Conservation (phyloP, 306 rosid genomes). For the Lathyrus oleraceus region DNA sequence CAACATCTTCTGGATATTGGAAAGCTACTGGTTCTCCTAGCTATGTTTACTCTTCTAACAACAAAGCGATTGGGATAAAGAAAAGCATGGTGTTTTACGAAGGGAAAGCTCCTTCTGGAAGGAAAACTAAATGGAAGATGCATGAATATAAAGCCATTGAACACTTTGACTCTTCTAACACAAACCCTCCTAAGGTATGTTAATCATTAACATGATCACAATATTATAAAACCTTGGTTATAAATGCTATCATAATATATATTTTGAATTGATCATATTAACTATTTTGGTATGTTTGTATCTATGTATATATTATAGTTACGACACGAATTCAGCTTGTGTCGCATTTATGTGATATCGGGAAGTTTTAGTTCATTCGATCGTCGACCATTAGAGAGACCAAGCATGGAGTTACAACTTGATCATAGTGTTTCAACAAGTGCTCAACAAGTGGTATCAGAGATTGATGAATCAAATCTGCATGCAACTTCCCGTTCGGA, state of each 20-base stretch:
- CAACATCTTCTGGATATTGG: slow-evolving; percentile 81
- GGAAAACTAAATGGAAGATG: slow-evolving; percentile 91
- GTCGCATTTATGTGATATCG: slow-evolving; percentile 75
- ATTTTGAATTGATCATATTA: background rate
- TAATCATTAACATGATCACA: background rate
- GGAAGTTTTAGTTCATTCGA: slow-evolving; percentile 77
- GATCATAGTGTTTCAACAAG: slow-evolving; percentile 16
- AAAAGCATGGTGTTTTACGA: slow-evolving; percentile 83
- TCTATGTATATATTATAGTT: slow-evolving; percentile 32
- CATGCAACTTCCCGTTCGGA: slow-evolving; percentile 29
- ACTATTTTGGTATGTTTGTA: slow-evolving; percentile 27
- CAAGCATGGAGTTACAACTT: background rate
- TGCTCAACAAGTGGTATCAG: background rate
- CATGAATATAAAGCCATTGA: slow-evolving; percentile 81
- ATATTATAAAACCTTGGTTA: background rate
- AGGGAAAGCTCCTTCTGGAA: slow-evolving; percentile 81
- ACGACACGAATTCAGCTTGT: slow-evolving; percentile 80
- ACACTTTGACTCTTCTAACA: slow-evolving; percentile 19
- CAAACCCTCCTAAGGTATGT: slow-evolving; percentile 48
- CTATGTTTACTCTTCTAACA: slow-evolving; percentile 65
- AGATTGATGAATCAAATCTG: slow-evolving; percentile 22
- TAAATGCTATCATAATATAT: background rate
- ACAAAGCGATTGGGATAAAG: slow-evolving; percentile 64
- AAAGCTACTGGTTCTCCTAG: slow-evolving; percentile 87
- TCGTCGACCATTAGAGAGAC: slow-evolving; percentile 57